A percentile compares a stretch with the other conserved stretches of the same genome.
Evolutionary conservation across 805 yeast genomes (phyloP).

Genomic region (Candida vartiovaarae): DNA sequence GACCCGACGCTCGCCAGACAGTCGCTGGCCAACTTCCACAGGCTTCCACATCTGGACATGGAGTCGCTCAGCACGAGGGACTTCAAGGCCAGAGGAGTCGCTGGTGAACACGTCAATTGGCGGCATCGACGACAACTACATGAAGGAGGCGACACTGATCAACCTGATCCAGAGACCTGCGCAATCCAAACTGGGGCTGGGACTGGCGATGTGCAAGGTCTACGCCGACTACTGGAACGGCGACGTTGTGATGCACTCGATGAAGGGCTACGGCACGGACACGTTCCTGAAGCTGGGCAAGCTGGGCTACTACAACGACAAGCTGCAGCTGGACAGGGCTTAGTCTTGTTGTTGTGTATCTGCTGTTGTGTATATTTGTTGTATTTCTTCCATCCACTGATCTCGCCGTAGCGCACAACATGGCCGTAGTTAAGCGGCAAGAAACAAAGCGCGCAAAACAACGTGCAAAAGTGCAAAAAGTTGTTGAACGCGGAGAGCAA

Average conservation of each 20-base stretch:
- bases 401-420: neutral
- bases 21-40: slow-evolving; percentile 60
- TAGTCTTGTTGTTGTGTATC: slow-evolving; percentile 13
- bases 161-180: slow-evolving; percentile 67
- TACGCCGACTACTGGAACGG: slow-evolving; percentile 98
- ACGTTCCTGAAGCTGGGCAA: slow-evolving; percentile 74
- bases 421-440: slow-evolving; percentile 9
- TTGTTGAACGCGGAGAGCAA: neutral
- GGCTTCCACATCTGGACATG: slow-evolving; percentile 54
- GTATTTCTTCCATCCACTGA: too few relatives aligned
- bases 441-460: neutral
- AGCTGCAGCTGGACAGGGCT: slow-evolving; percentile 67
- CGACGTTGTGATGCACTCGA: slow-evolving; percentile 67
- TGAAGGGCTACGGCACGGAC: slow-evolving; percentile 91
- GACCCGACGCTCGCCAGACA: slow-evolving; percentile 50
- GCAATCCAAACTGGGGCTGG: slow-evolving; percentile 72
- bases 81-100: slow-evolving; percentile 22
- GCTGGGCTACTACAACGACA: slow-evolving; percentile 62
- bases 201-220: slow-evolving; percentile 86
- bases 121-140: slow-evolving; percentile 27
- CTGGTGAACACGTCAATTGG: slow-evolving; percentile 35
- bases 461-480: neutral
- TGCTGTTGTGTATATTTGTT: too few relatives aligned
- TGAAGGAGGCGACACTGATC: slow-evolving; percentile 41
- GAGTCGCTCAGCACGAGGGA: slow-evolving; percentile 8